Evolutionary conservation across 306 rosid species (phyloP).

Genomic region (Cajanus cajan): DNA sequence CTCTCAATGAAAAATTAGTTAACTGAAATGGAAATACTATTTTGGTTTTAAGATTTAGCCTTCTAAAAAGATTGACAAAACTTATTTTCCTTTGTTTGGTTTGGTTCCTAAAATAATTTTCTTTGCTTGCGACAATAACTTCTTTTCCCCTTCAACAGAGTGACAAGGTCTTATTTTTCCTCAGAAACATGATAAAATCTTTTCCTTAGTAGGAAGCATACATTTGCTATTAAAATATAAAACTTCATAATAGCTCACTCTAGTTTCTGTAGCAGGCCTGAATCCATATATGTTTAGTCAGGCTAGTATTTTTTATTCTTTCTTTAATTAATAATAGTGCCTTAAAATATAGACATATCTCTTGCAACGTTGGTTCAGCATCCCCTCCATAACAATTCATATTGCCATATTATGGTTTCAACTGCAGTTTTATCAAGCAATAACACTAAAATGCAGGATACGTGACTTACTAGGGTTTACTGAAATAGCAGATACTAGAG

Average conservation of each 20-base stretch:
- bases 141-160: too few relatives aligned
- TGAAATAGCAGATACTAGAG: slow-evolving; percentile 85
- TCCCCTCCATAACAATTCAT: neutral
- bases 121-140: too few relatives aligned
- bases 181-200: too few relatives aligned
- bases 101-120: too few relatives aligned
- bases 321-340: neutral
- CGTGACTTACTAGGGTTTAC: slow-evolving; percentile 80
- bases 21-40: too few relatives aligned
- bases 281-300: neutral
- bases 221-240: neutral
- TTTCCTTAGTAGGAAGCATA: too few relatives aligned
- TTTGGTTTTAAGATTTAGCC: too few relatives aligned
- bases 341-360: neutral
- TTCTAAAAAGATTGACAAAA: too few relatives aligned
- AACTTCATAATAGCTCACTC: neutral
- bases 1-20: too few relatives aligned
- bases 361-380: neutral
- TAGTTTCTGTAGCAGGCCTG: neutral
- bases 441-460: neutral
- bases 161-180: too few relatives aligned
- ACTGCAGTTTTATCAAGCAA: neutral
- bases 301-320: too few relatives aligned
- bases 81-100: too few relatives aligned
- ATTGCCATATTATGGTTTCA: neutral